Evolutionary conservation across 2,329 filamentous ascomycete species (phyloP), one percentile per base, ranked within the genome.

Genomic region (Furcasterigmium sp.): DNA sequence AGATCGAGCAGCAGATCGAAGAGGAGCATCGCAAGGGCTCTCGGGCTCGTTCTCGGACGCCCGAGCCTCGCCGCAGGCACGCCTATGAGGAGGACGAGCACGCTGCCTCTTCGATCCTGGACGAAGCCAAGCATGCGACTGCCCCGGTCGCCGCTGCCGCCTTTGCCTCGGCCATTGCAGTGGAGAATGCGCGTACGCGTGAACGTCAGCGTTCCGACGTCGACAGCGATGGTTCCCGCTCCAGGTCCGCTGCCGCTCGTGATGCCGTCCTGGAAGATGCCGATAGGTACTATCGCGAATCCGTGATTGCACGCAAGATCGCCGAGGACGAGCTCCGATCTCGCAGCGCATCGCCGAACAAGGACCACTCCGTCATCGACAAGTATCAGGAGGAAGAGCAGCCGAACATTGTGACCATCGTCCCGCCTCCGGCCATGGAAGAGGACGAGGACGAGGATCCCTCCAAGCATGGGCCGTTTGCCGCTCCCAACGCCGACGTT

Each of bases 401-500:
- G 14, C 53, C 62, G 8, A 56, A 59, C 26, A 43, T 63, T n/a
- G 55, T 69, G 37, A 65, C 67, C 39, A 76, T 82, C 44, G 69
- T 76, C 41, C 75, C 76, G 3, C 77, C 79, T 10, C 17, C 15
- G n/a, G 18, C 15, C 11, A 15, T 17, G 15, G 69, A 70, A 45
- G 71, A 73, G 65, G 66, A 72, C 25, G 60, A 67, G 5, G 57
- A 55, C 44, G 61, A 65, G 9, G 67, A 68, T 32, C 73, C 73
- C 59, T 72, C 68, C 43, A 35, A 35, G 32, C 15, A 15, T 15
- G 32, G 32, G 4, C 70, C 61, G 8, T 84, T 76, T 44, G 76
- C 75, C 48, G 74, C 61, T 8, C 80, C 80, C 2, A 69, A 84
- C 53, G 80, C 80, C n/a, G 80, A 84, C 56, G 78, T 84, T 42